These are phyloP conservation scores for Arctostaphylos glauca DNA, from an alignment of 148 eudicot genomes.

Conservation along the genomic window DNA sequence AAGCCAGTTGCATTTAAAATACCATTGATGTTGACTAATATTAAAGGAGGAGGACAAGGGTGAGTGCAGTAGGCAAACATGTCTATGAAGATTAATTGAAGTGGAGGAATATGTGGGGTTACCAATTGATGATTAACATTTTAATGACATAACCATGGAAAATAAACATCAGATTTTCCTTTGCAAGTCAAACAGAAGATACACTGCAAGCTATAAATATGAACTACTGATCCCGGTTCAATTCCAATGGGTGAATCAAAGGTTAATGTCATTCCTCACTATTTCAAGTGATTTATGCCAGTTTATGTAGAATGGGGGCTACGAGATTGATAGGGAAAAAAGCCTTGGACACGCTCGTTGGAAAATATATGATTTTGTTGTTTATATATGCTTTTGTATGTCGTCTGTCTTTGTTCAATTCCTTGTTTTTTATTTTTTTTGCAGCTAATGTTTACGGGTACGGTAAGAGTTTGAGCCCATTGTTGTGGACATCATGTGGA, in stretches of 20 bases:
- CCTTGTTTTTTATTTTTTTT: not conserved
- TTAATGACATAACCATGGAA: not conserved
- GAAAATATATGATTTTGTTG: not conserved
- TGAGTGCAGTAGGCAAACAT: not conserved
- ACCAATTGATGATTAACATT: not conserved
- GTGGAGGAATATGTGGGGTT: not conserved
- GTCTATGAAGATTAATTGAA: not conserved
- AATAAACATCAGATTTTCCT: not conserved
- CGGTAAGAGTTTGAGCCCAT: constrained; percentile 64
- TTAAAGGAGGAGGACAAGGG: not conserved
- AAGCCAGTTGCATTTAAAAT: not conserved
- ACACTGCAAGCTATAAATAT: not conserved
- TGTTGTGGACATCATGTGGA: constrained; percentile 45
- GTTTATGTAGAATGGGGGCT: not conserved
- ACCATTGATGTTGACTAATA: not conserved
- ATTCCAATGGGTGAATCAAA: no score
- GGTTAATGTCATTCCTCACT: no score
- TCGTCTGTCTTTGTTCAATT: not conserved
- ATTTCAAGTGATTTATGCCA: no score
- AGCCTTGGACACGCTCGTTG: not conserved
- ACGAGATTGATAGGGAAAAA: not conserved
- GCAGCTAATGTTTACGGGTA: constrained; percentile 51
- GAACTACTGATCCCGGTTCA: not conserved
- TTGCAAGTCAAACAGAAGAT: not conserved
- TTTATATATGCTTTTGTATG: not conserved